Base-by-base conservation (phyloP, 345 rosid species). In the Acer saccharum region DNA sequence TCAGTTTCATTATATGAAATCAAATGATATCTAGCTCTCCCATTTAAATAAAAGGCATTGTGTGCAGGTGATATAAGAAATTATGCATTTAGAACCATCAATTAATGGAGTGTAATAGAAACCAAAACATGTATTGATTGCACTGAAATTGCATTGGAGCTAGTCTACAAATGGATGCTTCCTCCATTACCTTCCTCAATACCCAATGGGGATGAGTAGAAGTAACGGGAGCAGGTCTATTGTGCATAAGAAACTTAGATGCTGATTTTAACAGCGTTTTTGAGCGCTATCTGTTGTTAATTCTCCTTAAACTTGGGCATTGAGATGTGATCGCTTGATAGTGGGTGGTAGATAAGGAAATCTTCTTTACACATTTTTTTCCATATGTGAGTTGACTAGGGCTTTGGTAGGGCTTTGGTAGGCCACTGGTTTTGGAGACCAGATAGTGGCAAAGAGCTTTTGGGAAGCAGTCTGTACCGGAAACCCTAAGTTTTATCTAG, bases 311-410 rank as follows among this genome's bases (percentile, higher is more conserved):
- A 63, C 65, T 21, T 25, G 18, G 69, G 69, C 25, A 73, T 60
- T 60, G 11, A n/a, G 39, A 73, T 12, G 67, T 25, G 55, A 73
- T 54, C 17, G 32, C 17, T n/a, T 39, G 35, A 41, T 72, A 48
- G 69, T 74, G 69, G 61, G 60, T 74, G 27, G 61, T 58, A 46
- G 44, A 17, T 18, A 74, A 48, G 61, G 62, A 63, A 46, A 29
- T 74, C 64, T 74, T 64, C 46, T 16, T 13, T 17, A 3, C 29
- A 16, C 55, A 23, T 74, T 73, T 63, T 43, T 58, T 39, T 29
- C 12, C 50, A 7, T 11, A 21, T 12, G 32, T 65, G 48, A 65
- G 10, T 17, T 55, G 62, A 29, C 17, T 48, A 21, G 14, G 48
- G n/a, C n/a, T n/a, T n/a, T n/a, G n/a, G 25, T 23, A 23, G 25